A percentile compares a stretch with the other conserved stretches of the same genome.
Conservation (phyloP, 306 rosid genomes). For the Glycyrrhiza uralensis region DNA sequence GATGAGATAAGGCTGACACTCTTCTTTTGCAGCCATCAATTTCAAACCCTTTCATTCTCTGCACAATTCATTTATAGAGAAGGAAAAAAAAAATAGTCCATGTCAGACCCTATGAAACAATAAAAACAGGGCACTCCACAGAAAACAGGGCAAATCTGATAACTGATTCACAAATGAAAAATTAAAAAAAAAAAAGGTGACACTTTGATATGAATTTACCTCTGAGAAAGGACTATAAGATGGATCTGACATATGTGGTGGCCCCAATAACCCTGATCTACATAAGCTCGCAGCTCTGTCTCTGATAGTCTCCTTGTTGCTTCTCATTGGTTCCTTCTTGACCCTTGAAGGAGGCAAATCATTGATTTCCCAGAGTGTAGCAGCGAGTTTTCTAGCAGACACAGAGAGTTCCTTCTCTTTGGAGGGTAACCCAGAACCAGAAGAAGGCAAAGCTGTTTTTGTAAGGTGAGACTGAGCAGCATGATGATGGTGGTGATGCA, state of each 20-base stretch:
- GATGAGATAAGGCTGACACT: constrained; percentile 40
- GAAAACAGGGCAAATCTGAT: too few relatives aligned
- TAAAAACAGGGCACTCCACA: too few relatives aligned
- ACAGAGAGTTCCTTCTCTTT: constrained; percentile 49
- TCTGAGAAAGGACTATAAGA: constrained; percentile 47
- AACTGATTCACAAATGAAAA: neutral
- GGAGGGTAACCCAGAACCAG: too few relatives aligned
- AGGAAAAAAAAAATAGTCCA: neutral
- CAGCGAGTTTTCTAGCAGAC: constrained; percentile 76
- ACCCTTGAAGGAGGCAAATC: constrained; percentile 40
- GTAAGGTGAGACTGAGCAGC: too few relatives aligned
- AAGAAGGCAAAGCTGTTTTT: constrained; percentile 19
- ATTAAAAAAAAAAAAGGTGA: neutral
- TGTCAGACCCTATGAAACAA: neutral
- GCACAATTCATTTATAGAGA: neutral
- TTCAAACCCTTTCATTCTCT: constrained; percentile 46
- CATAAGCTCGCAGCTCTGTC: constrained; percentile 32
- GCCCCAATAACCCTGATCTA: constrained; percentile 35
- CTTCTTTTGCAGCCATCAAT: constrained; percentile 48
- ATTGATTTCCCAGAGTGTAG: constrained; percentile 77
- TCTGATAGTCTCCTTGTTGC: constrained; percentile 19
- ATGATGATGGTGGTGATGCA: neutral
- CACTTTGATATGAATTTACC: constrained; percentile 38
- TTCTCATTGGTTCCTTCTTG: constrained; percentile 35
- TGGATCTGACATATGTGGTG: constrained; percentile 62